Evolutionary conservation across 2,329 filamentous ascomycete species (phyloP).

Genomic region (Pseudocercospora fuligena): DNA sequence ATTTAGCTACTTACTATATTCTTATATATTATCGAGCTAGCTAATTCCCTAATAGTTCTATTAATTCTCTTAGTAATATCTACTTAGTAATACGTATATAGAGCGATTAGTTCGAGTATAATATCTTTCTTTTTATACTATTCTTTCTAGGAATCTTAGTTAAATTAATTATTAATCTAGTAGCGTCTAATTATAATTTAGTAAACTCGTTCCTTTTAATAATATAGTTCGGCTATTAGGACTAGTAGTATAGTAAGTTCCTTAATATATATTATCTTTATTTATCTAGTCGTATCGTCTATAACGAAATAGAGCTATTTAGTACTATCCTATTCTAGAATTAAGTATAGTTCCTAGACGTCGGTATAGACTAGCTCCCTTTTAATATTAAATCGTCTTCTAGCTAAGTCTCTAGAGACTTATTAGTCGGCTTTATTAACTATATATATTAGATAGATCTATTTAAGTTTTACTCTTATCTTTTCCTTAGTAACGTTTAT

Average conservation of each 20-base stretch:
- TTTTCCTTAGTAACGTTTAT: not conserved
- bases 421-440: too few species aligned
- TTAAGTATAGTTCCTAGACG: not conserved
- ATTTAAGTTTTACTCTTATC: not conserved
- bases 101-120: not conserved
- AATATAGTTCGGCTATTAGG: not conserved
- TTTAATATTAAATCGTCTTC: not conserved
- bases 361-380: not conserved
- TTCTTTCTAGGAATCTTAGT: not conserved
- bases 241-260: not conserved
- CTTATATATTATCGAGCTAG: not conserved
- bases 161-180: not conserved
- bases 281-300: not conserved
- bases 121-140: not conserved
- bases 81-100: not conserved
- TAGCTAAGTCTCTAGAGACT: too few species aligned
- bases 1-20: not conserved
- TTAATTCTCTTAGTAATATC: not conserved
- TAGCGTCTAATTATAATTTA: not conserved
- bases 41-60: not conserved
- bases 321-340: not conserved
- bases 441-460: not conserved
- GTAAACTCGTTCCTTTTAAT: not conserved
- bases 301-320: not conserved
- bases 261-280: not conserved